A percentile compares a stretch with the other conserved stretches of the same genome.
phyloP scores from a whole-genome alignment of 495 filamentous ascomycete species.

The Bacidia rubella region DNA sequence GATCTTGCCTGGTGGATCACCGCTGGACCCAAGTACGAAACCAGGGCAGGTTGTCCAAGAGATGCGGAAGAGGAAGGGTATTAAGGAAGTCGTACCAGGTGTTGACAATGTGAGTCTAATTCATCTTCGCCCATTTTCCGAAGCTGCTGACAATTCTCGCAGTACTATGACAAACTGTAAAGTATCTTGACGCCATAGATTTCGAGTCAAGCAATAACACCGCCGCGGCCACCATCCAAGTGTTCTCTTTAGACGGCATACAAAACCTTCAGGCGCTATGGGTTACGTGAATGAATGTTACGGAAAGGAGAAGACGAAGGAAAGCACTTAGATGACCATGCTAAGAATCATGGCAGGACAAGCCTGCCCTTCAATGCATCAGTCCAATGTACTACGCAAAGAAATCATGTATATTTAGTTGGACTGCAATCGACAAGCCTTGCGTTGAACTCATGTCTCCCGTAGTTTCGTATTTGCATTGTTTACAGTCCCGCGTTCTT shows the following conservation, averaged over 20 bases:
- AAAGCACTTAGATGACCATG: neutral
- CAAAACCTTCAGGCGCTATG: no score
- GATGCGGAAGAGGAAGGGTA: conserved; percentile 98
- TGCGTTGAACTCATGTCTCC: neutral
- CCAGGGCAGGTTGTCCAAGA: conserved; percentile 70
- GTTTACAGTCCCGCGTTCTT: no score
- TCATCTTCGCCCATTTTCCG: neutral
- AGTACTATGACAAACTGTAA: conserved; percentile 99
- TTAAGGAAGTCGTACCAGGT: conserved; percentile 86
- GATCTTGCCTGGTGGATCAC: conserved; percentile 83
- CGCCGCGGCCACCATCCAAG: no score
- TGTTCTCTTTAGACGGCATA: no score
- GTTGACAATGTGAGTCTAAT: conserved; percentile 78
- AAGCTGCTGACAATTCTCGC: conserved; percentile 37
- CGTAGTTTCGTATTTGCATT: no score
- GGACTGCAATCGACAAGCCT: conserved; percentile 7
- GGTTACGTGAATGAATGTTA: neutral
- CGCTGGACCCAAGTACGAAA: conserved; percentile 75
- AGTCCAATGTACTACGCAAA: neutral
- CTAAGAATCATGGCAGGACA: neutral
- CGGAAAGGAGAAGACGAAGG: neutral
- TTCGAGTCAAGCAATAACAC: no score
- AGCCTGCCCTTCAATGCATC: neutral
- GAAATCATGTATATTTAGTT: conserved; percentile 11
- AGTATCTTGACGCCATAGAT: conserved; percentile 11